Evolutionary conservation across 1,284 basidiomycete genomes (phyloP).

Genomic region (Anthracocystis panici-leucophaei): DNA sequence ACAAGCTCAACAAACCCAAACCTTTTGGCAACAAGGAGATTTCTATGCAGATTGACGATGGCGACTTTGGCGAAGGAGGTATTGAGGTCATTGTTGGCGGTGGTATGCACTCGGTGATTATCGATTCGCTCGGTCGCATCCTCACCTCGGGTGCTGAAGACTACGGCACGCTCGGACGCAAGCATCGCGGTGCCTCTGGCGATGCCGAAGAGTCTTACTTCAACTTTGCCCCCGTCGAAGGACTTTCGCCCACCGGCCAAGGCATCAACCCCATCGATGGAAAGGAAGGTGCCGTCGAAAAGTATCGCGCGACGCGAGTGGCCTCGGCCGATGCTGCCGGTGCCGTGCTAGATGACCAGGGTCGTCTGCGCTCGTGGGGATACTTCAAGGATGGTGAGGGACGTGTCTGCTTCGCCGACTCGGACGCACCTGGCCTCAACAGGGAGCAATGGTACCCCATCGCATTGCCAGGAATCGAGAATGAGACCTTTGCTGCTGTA

Average conservation of each 20-base stretch:
- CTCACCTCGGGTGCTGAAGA: slow-evolving; percentile 89
- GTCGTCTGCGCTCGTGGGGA: slow-evolving; percentile 77
- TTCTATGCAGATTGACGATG: slow-evolving; percentile 57
- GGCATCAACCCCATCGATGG: slow-evolving; percentile 72
- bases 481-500: slow-evolving; percentile 78
- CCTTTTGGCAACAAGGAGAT: slow-evolving; percentile 61
- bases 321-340: slow-evolving; percentile 87
- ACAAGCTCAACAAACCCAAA: slow-evolving; percentile 64
- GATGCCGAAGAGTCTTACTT: slow-evolving; percentile 84
- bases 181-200: slow-evolving; percentile 75
- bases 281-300: slow-evolving; percentile 78
- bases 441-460: slow-evolving; percentile 64
- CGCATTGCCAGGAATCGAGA: slow-evolving; percentile 70
- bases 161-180: slow-evolving; percentile 83
- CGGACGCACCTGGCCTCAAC: slow-evolving; percentile 54
- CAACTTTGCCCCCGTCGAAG: slow-evolving; percentile 79
- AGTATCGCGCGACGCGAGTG: slow-evolving; percentile 83
- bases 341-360: slow-evolving; percentile 81
- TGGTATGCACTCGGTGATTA: slow-evolving; percentile 67
- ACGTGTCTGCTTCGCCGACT: slow-evolving; percentile 81
- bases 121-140: slow-evolving; percentile 62
- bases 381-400: slow-evolving; percentile 84
- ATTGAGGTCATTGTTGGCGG: slow-evolving; percentile 62
- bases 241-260: slow-evolving; percentile 71
- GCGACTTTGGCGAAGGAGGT: slow-evolving; percentile 58